Conservation (phyloP, 1,284 basidiomycete species). For the Neolentinus lepideus region DNA sequence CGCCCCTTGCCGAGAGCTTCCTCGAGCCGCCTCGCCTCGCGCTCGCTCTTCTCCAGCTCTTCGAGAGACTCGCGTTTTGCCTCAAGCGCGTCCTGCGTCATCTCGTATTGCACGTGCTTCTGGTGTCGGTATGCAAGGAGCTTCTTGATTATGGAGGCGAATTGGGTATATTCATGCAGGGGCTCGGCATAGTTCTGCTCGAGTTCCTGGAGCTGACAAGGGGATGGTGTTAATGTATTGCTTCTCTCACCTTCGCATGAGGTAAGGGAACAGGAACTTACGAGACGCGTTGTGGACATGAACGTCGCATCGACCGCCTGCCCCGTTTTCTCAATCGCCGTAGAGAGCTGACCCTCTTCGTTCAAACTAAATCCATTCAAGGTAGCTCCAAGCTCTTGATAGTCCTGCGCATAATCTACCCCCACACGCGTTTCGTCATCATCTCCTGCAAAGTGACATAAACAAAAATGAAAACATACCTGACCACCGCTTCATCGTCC, state of each 20-base stretch:
- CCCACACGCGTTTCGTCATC: conserved; percentile 2
- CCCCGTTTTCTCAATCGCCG: conserved; percentile 86
- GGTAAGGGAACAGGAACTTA: conserved; percentile 29
- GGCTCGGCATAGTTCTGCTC: conserved; percentile 95
- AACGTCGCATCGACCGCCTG: conserved; percentile 95
- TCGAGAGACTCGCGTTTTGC: conserved; percentile 83
- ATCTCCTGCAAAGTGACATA: no score
- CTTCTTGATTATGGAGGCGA: conserved; percentile 91
- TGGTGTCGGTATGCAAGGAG: conserved; percentile 93
- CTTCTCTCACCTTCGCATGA: not conserved
- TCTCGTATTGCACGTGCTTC: conserved; percentile 97
- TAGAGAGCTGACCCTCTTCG: conserved; percentile 65
- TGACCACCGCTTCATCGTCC: conserved; percentile 91
- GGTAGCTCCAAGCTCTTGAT: conserved; percentile 91
- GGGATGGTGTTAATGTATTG: conserved; percentile 5
- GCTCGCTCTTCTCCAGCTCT: conserved; percentile 89
- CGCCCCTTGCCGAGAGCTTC: conserved; percentile 72
- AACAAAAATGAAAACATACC: conserved; percentile 41
- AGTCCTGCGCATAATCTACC: conserved; percentile 81
- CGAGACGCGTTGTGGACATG: conserved; percentile 85
- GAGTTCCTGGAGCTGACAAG: conserved; percentile 74
- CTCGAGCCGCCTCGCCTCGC: conserved; percentile 84
- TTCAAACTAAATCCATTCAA: conserved; percentile 95
- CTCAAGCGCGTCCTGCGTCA: conserved; percentile 90
- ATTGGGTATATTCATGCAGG: conserved; percentile 93